A percentile compares a stretch with the other conserved stretches of the same genome.
Conservation (phyloP, 768 basidiomycete species). For the Thelephora aurantiotincta region DNA sequence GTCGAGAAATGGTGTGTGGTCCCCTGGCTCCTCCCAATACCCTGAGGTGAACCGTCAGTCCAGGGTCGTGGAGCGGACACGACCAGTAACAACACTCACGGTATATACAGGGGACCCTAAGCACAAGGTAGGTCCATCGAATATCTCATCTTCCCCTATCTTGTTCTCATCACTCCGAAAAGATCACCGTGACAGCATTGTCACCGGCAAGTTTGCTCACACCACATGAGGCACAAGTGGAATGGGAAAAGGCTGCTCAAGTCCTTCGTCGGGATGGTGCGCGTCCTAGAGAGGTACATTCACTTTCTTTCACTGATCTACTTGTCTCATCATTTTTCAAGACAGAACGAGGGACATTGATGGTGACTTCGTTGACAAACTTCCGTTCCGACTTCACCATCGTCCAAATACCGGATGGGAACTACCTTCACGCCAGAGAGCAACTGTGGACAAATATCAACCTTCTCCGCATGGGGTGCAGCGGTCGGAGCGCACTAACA, state of each 20-base stretch:
- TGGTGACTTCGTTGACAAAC: slow-evolving; percentile 76
- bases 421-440: slow-evolving; percentile 47
- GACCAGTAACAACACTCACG: slow-evolving; percentile 43
- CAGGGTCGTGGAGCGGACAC: slow-evolving; percentile 57
- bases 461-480: slow-evolving; percentile 72
- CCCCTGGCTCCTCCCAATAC: slow-evolving; percentile 1
- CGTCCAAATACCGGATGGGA: slow-evolving; percentile 60
- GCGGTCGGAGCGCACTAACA: slow-evolving; percentile 63
- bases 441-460: slow-evolving; percentile 74
- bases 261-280: slow-evolving; percentile 57
- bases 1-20: slow-evolving; percentile 63
- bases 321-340: slow-evolving; percentile 12
- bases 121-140: slow-evolving; percentile 34
- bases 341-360: slow-evolving; percentile 54
- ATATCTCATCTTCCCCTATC: neutral
- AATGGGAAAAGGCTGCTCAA: slow-evolving; percentile 50
- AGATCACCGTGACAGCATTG: slow-evolving; percentile 51
- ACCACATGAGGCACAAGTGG: slow-evolving; percentile 28
- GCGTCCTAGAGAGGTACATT: slow-evolving; percentile 47
- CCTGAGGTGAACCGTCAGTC: neutral
- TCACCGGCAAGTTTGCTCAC: slow-evolving; percentile 28
- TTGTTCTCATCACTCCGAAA: neutral
- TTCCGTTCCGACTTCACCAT: slow-evolving; percentile 84
- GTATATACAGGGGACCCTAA: slow-evolving; percentile 67
- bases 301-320: neutral